Conservation (phyloP, 805 yeast genomes). For the Huiozyma naganishii region DNA sequence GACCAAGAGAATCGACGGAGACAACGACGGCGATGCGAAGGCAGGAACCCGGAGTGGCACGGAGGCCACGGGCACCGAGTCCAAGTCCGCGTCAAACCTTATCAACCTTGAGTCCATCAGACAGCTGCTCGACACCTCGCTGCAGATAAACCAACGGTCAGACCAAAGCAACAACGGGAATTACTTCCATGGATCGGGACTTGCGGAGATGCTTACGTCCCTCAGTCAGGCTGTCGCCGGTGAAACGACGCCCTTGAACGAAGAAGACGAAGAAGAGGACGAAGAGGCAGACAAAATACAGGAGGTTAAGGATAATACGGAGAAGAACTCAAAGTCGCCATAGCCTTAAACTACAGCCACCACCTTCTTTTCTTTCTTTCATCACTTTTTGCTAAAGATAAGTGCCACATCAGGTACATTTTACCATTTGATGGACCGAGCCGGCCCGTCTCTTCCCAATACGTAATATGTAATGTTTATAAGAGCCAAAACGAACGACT, state of each 20-base stretch:
- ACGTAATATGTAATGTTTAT: too few relatives aligned
- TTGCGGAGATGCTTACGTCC: conserved; percentile 50
- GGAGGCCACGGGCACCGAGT: conserved; percentile 17
- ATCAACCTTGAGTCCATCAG: conserved; percentile 9
- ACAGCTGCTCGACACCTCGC: conserved; percentile 13
- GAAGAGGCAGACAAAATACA: conserved; percentile 5
- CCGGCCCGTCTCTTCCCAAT: too few relatives aligned
- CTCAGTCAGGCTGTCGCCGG: conserved; percentile 31
- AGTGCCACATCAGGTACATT: too few relatives aligned
- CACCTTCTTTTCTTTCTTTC: too few relatives aligned
- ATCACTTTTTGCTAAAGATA: too few relatives aligned
- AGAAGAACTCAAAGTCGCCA: background rate
- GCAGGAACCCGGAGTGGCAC: conserved; percentile 6
- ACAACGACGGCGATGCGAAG: conserved; percentile 9
- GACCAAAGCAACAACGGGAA: background rate
- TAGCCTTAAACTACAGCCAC: too few relatives aligned
- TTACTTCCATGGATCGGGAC: conserved; percentile 48
- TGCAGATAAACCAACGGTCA: conserved; percentile 32
- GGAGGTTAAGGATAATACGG: background rate
- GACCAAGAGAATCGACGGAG: conserved; percentile 12
- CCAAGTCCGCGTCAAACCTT: background rate
- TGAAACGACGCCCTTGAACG: conserved; percentile 13
- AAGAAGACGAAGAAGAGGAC: conserved; percentile 8
- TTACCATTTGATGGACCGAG: too few relatives aligned
- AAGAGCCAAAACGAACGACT: too few relatives aligned